Evolutionary conservation across 2,329 filamentous ascomycete species (phyloP).

Genomic region (Colletotrichum brevisporum): DNA sequence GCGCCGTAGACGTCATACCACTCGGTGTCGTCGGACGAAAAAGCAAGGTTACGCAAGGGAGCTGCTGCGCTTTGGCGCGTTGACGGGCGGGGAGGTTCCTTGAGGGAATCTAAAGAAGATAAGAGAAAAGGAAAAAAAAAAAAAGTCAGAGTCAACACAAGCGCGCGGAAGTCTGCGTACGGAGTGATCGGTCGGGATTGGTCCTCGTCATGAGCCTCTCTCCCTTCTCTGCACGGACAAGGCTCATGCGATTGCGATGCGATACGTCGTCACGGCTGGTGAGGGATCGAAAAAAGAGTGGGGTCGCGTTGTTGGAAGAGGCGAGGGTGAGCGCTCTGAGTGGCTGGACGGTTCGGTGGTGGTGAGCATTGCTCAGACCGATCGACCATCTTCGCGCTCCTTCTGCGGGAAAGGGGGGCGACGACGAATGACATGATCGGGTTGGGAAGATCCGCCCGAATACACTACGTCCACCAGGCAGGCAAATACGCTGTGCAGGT

Average conservation of each 20-base stretch:
- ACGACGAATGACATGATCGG: slow-evolving; percentile 34
- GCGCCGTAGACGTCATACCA: slow-evolving; percentile 31
- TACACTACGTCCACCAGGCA: too few species aligned
- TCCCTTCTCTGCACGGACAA: not conserved
- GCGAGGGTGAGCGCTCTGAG: slow-evolving; percentile 6
- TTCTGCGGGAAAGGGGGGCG: slow-evolving; percentile 12
- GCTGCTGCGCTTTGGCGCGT: not conserved
- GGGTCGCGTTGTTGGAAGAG: slow-evolving; percentile 10
- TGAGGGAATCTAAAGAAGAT: too few species aligned
- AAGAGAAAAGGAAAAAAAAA: not conserved
- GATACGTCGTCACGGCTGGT: slow-evolving; percentile 1
- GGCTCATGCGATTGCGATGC: slow-evolving; percentile 18
- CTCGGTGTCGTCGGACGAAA: not conserved
- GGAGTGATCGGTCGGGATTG: not conserved
- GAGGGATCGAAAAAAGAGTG: not conserved
- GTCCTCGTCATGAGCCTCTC: too few species aligned
- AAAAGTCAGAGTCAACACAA: not conserved
- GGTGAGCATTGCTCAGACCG: slow-evolving; percentile 21
- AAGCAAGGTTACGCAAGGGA: slow-evolving; percentile 16
- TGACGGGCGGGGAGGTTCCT: not conserved
- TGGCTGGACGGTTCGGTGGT: slow-evolving; percentile 5
- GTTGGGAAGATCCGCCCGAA: not conserved
- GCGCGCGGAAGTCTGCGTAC: slow-evolving; percentile 11
- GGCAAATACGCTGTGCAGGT: too few species aligned
- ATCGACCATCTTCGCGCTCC: slow-evolving; percentile 21